Percentiles rank a stretch among this genome's conserved stretches.
phyloP scores from a whole-genome alignment of 2,329 filamentous ascomycete genomes.

The Paraphoma sp. region DNA sequence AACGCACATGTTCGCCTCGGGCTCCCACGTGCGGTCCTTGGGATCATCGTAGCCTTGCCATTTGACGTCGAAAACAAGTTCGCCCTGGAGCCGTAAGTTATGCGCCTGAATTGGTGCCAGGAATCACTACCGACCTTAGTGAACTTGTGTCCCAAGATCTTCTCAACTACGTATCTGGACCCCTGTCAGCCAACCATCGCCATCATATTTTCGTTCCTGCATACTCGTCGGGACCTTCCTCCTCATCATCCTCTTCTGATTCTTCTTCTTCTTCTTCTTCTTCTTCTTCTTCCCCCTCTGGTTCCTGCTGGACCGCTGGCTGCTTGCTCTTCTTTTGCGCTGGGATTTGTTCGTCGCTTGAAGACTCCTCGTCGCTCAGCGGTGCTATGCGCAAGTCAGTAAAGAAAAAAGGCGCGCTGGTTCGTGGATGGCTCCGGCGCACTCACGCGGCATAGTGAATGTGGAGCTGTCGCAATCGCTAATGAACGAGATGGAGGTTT shows the following conservation, averaged over 20 bases:
- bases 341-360: slow-evolving; percentile 37
- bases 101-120: slow-evolving; percentile 35
- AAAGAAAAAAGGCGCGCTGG: slow-evolving; percentile 3
- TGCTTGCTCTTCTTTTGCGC: slow-evolving; percentile 30
- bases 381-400: slow-evolving; percentile 43
- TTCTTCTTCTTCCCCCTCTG: slow-evolving; percentile 20
- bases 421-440: slow-evolving; percentile 8
- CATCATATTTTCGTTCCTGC: neutral
- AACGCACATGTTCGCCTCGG: slow-evolving; percentile 72
- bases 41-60: slow-evolving; percentile 80
- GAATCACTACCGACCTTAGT: slow-evolving; percentile 38
- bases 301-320: slow-evolving; percentile 10
- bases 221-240: slow-evolving; percentile 54
- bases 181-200: slow-evolving; percentile 24
- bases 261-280: slow-evolving; percentile 43
- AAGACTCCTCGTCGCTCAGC: slow-evolving; percentile 50
- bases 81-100: slow-evolving; percentile 24
- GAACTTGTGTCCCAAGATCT: slow-evolving; percentile 71
- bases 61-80: slow-evolving; percentile 71
- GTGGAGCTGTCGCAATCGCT: slow-evolving; percentile 16
- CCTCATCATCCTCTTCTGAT: slow-evolving; percentile 48
- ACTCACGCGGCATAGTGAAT: slow-evolving; percentile 44
- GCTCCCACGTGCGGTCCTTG: slow-evolving; percentile 78
- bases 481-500: neutral
- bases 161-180: slow-evolving; percentile 74